Evolutionary conservation across 768 basidiomycete genomes (phyloP).

Genomic region (Panellus pusillus): DNA sequence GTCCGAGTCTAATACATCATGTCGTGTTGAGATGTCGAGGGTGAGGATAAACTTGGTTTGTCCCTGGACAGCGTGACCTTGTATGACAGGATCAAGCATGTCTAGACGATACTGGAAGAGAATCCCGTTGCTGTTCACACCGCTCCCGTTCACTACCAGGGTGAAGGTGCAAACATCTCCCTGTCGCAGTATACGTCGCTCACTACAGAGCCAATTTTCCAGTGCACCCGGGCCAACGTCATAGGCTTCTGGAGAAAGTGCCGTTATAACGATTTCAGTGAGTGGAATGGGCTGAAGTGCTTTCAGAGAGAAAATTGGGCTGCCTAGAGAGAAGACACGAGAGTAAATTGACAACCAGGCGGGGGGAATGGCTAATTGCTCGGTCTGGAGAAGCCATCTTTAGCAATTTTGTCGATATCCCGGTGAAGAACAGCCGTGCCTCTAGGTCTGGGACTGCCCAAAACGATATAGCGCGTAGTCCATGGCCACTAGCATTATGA

Average conservation of each 20-base stretch:
- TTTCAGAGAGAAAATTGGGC: conserved; percentile 24
- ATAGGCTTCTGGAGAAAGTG: conserved; percentile 52
- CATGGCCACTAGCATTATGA: not conserved
- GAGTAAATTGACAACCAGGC: conserved; percentile 39
- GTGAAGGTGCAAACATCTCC: conserved; percentile 40
- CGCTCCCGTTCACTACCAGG: conserved; percentile 19
- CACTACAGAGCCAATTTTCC: conserved; percentile 43
- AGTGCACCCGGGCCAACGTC: conserved; percentile 37
- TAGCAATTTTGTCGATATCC: not conserved
- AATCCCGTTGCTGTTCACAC: conserved; percentile 15
- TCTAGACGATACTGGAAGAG: conserved; percentile 48
- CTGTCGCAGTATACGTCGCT: conserved; percentile 51
- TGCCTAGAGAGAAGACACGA: conserved; percentile 32
- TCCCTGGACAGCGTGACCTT: conserved; percentile 56
- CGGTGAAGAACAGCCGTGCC: conserved; percentile 30
- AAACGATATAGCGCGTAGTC: conserved; percentile 7
- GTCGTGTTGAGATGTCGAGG: conserved; percentile 21
- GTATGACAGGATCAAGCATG: conserved; percentile 70
- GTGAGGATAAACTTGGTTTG: conserved; percentile 56
- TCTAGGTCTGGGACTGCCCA: conserved; percentile 37
- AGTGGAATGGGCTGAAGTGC: conserved; percentile 35
- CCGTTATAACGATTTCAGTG: conserved; percentile 53
- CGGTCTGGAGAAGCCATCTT: conserved; percentile 24
- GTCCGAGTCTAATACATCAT: conserved; percentile 18
- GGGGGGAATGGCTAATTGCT: conserved; percentile 40